These are phyloP conservation scores for Plantago ovata DNA, from an alignment of 257 asterid species.

Conservation along the genomic window DNA sequence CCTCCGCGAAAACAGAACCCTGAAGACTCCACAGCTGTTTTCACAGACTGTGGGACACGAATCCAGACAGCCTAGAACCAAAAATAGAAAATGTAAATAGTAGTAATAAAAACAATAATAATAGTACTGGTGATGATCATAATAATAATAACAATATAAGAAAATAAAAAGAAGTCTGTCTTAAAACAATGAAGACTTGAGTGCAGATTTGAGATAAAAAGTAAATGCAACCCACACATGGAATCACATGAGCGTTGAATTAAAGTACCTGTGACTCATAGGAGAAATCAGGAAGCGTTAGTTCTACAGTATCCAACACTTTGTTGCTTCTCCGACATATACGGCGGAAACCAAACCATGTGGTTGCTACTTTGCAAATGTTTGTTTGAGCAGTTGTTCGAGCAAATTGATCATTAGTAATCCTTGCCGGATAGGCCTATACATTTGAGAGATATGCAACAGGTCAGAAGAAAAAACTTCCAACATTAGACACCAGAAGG, in stretches of 20 bases:
- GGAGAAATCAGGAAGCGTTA: conserved; percentile 83
- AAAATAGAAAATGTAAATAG: neutral
- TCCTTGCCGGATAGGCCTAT: conserved; percentile 68
- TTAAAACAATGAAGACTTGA: no score
- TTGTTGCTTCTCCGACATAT: conserved; percentile 72
- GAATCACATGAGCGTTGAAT: neutral
- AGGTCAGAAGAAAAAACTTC: conserved; percentile 21
- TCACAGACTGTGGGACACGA: conserved; percentile 77
- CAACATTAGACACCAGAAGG: conserved; percentile 8
- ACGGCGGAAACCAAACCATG: conserved; percentile 90
- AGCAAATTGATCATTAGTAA: conserved; percentile 30
- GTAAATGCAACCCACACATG: no score
- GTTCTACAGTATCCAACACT: conserved; percentile 81
- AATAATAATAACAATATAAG: neutral
- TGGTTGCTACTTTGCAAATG: conserved; percentile 72
- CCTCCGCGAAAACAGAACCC: conserved; percentile 74
- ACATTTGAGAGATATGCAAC: conserved; percentile 18
- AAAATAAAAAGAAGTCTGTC: no score
- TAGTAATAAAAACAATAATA: conserved; percentile 12
- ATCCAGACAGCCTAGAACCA: conserved; percentile 87
- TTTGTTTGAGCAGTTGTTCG: conserved; percentile 67
- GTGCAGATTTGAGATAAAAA: no score
- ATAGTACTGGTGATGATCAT: conserved; percentile 13
- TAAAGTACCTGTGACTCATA: conserved; percentile 74
- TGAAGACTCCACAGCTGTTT: conserved; percentile 52